These are phyloP conservation scores for Yamadazyma olivae DNA, from an alignment of 805 yeast genomes.

Conservation along the genomic window DNA sequence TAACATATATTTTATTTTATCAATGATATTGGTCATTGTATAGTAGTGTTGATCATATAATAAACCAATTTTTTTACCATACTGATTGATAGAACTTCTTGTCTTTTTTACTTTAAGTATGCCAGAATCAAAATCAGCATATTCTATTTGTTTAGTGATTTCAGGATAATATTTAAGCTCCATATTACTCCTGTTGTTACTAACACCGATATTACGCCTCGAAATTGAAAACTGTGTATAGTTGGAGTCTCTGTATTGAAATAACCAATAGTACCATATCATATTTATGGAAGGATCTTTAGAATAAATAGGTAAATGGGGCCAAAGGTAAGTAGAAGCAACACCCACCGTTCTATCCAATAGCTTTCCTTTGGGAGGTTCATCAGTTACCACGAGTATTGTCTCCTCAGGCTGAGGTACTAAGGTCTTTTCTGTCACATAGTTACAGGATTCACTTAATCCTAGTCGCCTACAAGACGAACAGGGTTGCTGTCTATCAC, in stretches of 20 bases:
- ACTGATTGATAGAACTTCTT: slow-evolving; percentile 1
- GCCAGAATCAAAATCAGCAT: slow-evolving; percentile 4
- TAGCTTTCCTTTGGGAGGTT: no score
- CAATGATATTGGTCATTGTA: neutral
- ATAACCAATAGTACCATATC: slow-evolving; percentile 10
- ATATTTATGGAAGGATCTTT: slow-evolving; percentile 8
- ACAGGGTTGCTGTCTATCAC: slow-evolving; percentile 17
- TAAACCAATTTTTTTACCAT: slow-evolving; percentile 7
- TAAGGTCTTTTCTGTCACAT: neutral
- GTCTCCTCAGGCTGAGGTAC: neutral
- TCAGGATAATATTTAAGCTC: slow-evolving; percentile 2
- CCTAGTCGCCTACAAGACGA: slow-evolving; percentile 10
- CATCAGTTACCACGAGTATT: no score
- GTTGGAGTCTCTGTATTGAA: slow-evolving; percentile 5
- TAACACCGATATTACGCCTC: slow-evolving; percentile 5
- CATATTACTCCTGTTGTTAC: neutral
- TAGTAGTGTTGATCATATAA: slow-evolving; percentile 3
- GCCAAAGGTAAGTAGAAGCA: no score
- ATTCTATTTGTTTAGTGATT: neutral
- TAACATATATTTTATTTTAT: slow-evolving; percentile 3
- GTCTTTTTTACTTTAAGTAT: slow-evolving; percentile 1
- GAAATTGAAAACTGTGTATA: slow-evolving; percentile 6
- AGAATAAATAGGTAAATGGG: slow-evolving; percentile 6
- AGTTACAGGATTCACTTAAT: slow-evolving; percentile 8
- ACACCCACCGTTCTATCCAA: no score